Evolutionary conservation across 371 early-diverging fungal genomes (phyloP).

Genomic region (Rhizopus delemar): DNA sequence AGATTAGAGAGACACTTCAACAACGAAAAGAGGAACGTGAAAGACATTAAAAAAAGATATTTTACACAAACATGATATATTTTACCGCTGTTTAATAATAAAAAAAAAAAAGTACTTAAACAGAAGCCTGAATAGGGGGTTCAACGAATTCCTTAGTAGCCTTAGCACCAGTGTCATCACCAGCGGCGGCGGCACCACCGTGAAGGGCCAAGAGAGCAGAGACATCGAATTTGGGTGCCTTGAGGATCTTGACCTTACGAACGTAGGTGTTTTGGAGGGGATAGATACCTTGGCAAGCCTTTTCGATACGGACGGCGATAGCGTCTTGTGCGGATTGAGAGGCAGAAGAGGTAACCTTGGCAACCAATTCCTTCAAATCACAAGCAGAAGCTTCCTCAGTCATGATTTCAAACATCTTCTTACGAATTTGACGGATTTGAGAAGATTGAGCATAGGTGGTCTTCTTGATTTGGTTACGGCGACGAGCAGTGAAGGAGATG

Average conservation of each 20-base stretch:
- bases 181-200: slow-evolving; percentile 81
- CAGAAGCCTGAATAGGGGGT: slow-evolving; percentile 75
- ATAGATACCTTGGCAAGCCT: slow-evolving; percentile 96
- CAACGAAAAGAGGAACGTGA: slow-evolving; percentile 19
- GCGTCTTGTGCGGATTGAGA: slow-evolving; percentile 63
- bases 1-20: slow-evolving; percentile 10
- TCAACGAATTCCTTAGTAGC: slow-evolving; percentile 81
- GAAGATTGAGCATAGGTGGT: slow-evolving; percentile 98
- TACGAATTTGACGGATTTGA: slow-evolving; percentile 98
- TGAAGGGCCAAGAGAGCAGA: slow-evolving; percentile 97
- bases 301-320: slow-evolving; percentile 97
- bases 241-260: slow-evolving; percentile 99
- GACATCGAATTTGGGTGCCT: slow-evolving; percentile 94
- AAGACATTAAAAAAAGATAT: slow-evolving; percentile 17
- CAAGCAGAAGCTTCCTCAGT: slow-evolving; percentile 84
- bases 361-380: slow-evolving; percentile 96
- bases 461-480: slow-evolving; percentile 95
- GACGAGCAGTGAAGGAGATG: slow-evolving; percentile 98
- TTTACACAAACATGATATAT: slow-evolving; percentile 6
- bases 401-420: slow-evolving; percentile 99
- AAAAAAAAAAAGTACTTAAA: slow-evolving; percentile 54
- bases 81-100: not conserved
- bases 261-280: slow-evolving; percentile 98
- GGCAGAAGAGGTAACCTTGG: slow-evolving; percentile 85
- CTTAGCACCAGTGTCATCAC: slow-evolving; percentile 74